These are phyloP conservation scores for Antitrichia curtipendula DNA, from an alignment of 225 moss, liverwort and hornwort species.

Conservation along the genomic window DNA sequence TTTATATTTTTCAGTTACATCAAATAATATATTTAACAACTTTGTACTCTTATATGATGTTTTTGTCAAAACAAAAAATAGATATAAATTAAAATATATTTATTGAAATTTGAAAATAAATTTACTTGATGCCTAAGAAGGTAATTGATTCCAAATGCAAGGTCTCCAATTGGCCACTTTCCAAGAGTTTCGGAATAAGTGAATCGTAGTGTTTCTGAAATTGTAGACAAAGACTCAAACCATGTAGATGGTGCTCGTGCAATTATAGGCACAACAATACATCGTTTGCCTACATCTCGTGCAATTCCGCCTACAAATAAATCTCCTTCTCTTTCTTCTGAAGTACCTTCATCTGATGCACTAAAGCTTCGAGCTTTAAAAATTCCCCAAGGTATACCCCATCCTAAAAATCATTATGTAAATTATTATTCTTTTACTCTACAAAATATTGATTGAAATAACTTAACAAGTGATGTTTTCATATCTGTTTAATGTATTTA, in stretches of 20 bases:
- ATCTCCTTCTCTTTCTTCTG: constrained; percentile 24
- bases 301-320: constrained; percentile 37
- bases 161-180: constrained; percentile 92
- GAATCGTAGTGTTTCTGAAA: constrained; percentile 73
- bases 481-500: no score
- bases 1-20: background rate
- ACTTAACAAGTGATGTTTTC: background rate
- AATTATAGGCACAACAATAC: constrained; percentile 54
- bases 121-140: constrained; percentile 43
- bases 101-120: background rate
- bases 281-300: constrained; percentile 25
- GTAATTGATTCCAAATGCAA: constrained; percentile 88
- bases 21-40: background rate
- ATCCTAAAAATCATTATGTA: constrained; percentile 4
- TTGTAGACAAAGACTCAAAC: constrained; percentile 84
- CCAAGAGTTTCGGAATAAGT: constrained; percentile 89
- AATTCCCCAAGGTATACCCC: constrained; percentile 71
- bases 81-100: background rate
- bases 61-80: background rate
- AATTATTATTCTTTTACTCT: background rate
- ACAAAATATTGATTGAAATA: background rate
- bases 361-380: constrained; percentile 27
- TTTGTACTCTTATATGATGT: rapidly evolving
- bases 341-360: background rate
- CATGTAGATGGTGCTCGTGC: constrained; percentile 86